Conservation (phyloP, 2,329 filamentous ascomycete species). For the Colletotrichum orchidophilum region DNA sequence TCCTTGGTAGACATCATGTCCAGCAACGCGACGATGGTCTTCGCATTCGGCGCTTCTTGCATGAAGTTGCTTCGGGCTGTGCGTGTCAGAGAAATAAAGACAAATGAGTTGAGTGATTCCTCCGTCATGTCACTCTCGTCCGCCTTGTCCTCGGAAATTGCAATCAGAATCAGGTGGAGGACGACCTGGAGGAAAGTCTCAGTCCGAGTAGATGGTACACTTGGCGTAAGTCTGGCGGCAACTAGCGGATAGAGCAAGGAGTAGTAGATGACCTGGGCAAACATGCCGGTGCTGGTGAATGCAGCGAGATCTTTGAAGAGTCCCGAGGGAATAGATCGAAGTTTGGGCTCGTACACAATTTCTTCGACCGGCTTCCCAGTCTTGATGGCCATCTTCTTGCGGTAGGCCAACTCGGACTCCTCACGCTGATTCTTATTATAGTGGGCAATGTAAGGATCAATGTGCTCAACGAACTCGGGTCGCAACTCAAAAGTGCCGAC, state of each 20-base stretch:
- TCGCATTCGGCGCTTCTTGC: constrained; percentile 62
- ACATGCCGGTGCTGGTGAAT: constrained; percentile 86
- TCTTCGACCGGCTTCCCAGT: constrained; percentile 83
- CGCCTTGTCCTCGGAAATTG: constrained; percentile 82
- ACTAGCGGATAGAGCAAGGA: constrained; percentile 83
- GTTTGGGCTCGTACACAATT: constrained; percentile 89
- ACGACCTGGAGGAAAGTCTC: constrained; percentile 94
- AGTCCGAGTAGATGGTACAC: constrained; percentile 81
- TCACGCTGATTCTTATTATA: constrained; percentile 98
- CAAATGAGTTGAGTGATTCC: constrained; percentile 71
- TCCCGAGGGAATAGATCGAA: constrained; percentile 79
- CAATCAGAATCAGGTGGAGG: constrained; percentile 86
- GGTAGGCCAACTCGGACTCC: constrained; percentile 91
- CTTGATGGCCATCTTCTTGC: constrained; percentile 86
- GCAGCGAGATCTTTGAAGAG: constrained; percentile 79
- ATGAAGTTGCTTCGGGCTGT: constrained; percentile 70
- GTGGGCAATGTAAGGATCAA: constrained; percentile 95
- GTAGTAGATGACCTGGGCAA: constrained; percentile 90
- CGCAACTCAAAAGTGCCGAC: constrained; percentile 95
- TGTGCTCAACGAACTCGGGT: constrained; percentile 82
- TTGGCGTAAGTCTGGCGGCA: constrained; percentile 73
- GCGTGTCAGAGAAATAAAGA: constrained; percentile 74
- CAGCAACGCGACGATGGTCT: constrained; percentile 72
- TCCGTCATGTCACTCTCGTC: constrained; percentile 61
- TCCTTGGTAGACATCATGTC: constrained; percentile 72